Percentiles rank a stretch among this genome's conserved stretches.
Conservation (phyloP, 2,329 filamentous ascomycete species). For the Neofusicoccum ribis region DNA sequence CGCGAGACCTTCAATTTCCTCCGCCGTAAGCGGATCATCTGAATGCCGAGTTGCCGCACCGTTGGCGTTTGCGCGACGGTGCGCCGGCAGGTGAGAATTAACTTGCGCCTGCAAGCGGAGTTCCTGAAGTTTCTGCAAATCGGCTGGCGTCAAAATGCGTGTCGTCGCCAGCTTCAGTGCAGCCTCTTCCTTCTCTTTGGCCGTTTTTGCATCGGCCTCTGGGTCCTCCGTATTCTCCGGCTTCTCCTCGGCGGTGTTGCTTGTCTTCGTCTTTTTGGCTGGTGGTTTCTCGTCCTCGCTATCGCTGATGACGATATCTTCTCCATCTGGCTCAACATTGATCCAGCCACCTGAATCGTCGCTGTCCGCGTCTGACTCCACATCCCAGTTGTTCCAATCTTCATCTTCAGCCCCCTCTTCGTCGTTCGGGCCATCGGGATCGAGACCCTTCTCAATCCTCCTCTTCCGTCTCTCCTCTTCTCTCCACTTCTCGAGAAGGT, state of each 20-base stretch:
- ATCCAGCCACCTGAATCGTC: conserved; percentile 90
- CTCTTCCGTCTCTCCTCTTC: conserved; percentile 80
- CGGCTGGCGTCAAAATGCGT: conserved; percentile 90
- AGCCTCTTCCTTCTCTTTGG: conserved; percentile 37
- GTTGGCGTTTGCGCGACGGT: conserved; percentile 39
- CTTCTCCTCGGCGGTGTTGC: conserved; percentile 43
- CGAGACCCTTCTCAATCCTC: conserved; percentile 66
- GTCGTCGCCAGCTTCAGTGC: conserved; percentile 80
- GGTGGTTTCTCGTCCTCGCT: conserved; percentile 71
- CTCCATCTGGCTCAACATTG: conserved; percentile 78
- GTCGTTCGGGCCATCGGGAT: conserved; percentile 60
- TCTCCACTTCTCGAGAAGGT: conserved; percentile 90
- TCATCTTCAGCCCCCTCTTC: conserved; percentile 63
- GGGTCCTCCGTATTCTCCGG: conserved; percentile 38
- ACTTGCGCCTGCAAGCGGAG: conserved; percentile 74
- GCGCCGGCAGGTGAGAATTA: conserved; percentile 59
- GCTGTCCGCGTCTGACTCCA: conserved; percentile 59
- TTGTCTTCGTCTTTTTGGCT: conserved; percentile 63
- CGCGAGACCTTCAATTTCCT: conserved; percentile 85
- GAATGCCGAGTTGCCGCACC: conserved; percentile 60
- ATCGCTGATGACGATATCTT: conserved; percentile 71
- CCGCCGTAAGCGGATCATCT: conserved; percentile 87
- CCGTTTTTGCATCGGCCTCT: conserved; percentile 40
- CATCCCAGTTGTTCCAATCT: conserved; percentile 60
- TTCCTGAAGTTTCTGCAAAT: conserved; percentile 91